Evolutionary conservation across 164 flowering plant species (phyloP).

Genomic region (Litsea cubeba): DNA sequence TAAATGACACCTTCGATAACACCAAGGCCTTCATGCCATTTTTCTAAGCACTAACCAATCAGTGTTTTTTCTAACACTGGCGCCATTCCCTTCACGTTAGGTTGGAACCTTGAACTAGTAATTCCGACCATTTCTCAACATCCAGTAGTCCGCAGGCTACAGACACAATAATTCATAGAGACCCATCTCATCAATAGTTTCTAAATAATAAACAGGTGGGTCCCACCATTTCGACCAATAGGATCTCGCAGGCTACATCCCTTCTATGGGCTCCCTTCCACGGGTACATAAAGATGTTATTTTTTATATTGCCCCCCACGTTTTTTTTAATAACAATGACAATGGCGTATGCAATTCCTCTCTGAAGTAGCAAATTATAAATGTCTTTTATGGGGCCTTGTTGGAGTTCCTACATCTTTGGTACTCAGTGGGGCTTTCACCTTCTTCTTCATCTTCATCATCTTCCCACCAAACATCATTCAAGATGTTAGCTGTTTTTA

Average conservation of each 20-base stretch:
- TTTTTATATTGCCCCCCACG: neutral
- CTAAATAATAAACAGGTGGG: neutral
- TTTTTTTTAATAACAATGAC: too few species aligned
- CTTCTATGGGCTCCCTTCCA: neutral
- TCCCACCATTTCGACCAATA: neutral
- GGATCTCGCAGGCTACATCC: neutral
- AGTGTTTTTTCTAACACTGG: neutral
- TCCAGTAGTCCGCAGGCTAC: neutral
- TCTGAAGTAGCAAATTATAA: neutral
- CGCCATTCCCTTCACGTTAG: neutral
- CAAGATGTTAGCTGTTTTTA: conserved; percentile 11
- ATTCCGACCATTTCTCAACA: neutral
- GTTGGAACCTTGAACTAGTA: neutral
- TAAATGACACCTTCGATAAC: neutral
- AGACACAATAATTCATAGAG: too few species aligned
- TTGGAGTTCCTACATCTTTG: neutral
- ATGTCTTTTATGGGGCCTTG: neutral
- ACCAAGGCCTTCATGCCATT: neutral
- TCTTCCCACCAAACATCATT: neutral
- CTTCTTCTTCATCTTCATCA: conserved; percentile 1
- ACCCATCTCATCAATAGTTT: neutral
- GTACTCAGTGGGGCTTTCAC: neutral
- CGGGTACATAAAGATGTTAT: neutral
- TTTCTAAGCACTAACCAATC: neutral
- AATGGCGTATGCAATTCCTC: neutral